Percentiles rank a stretch among this genome's conserved stretches.
Conservation (phyloP, 768 basidiomycete genomes). For the Mycena rebaudengoi region DNA sequence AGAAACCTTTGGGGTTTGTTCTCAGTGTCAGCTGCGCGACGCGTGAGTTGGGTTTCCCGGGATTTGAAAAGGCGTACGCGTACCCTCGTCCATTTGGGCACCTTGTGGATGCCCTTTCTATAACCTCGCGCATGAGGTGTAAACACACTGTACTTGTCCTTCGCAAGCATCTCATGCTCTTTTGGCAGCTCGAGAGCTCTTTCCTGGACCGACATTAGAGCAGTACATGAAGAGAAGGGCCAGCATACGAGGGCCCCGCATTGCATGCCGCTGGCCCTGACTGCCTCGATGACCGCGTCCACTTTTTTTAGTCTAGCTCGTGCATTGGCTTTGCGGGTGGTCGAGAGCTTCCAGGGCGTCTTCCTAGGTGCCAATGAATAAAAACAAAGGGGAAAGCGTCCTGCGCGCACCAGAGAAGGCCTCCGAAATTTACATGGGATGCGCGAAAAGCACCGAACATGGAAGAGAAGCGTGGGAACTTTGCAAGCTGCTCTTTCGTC, state of each 20-base stretch:
- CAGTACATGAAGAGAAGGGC: not conserved
- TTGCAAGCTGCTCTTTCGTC: constrained; percentile 28
- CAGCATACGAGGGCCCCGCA: constrained; percentile 71
- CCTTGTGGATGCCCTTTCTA: constrained; percentile 94
- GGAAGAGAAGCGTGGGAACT: constrained; percentile 18
- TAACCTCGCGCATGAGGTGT: constrained; percentile 75
- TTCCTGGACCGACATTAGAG: constrained; percentile 50
- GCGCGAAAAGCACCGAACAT: constrained; percentile 93
- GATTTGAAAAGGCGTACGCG: constrained; percentile 35
- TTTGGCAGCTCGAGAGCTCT: constrained; percentile 87
- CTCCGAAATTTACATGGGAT: constrained; percentile 69
- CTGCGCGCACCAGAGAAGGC: constrained; percentile 82
- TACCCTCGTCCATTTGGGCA: constrained; percentile 97
- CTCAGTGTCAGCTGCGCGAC: constrained; percentile 76
- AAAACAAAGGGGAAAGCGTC: not conserved
- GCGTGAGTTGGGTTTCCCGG: constrained; percentile 6
- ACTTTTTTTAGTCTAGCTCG: constrained; percentile 90
- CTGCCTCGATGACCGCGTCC: constrained; percentile 91
- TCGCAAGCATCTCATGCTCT: constrained; percentile 90
- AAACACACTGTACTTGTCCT: constrained; percentile 97
- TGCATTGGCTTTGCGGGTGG: constrained; percentile 92
- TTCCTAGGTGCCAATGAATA: constrained; percentile 70
- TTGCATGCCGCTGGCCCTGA: constrained; percentile 82
- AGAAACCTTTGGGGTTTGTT: constrained; percentile 94
- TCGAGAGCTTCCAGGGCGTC: constrained; percentile 91